These are phyloP conservation scores for Hanseniaspora thailandica DNA, from an alignment of 805 yeast species.

Conservation along the genomic window DNA sequence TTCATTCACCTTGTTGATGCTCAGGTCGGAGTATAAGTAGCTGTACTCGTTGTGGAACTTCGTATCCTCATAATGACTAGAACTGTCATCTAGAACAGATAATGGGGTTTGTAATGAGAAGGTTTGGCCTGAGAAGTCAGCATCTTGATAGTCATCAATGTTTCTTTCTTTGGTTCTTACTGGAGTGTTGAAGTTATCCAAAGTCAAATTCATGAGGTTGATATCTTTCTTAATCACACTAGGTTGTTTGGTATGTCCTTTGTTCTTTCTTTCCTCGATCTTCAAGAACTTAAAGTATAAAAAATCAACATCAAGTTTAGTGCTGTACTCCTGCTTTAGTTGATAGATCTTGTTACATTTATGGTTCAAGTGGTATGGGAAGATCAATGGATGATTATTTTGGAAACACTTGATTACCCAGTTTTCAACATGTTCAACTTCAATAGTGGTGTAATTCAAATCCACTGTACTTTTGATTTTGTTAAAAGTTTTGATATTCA, in stretches of 20 bases:
- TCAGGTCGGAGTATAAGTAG: not conserved
- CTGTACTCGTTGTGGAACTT: not conserved
- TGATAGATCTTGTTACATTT: conserved; percentile 1
- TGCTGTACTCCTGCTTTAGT: not conserved
- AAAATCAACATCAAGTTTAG: not conserved
- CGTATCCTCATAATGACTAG: not conserved
- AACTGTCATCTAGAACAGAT: not conserved
- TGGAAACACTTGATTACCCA: conserved; percentile 4
- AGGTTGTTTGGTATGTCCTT: not conserved
- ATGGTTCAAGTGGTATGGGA: conserved; percentile 5
- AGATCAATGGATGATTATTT: conserved; percentile 9
- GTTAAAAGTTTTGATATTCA: not conserved
- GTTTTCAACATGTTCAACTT: not conserved
- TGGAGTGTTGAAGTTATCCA: not conserved
- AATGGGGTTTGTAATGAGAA: not conserved
- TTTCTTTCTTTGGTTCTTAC: not conserved
- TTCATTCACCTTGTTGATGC: not conserved
- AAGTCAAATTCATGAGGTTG: not conserved
- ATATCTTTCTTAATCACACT: not conserved
- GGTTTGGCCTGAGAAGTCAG: not conserved
- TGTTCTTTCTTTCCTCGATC: not conserved
- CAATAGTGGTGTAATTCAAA: not conserved
- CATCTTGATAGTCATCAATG: not conserved
- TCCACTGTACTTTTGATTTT: not conserved
- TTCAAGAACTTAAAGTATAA: conserved; percentile 1